Evolutionary conservation across 2,329 filamentous ascomycete genomes (phyloP).

Genomic region (Paracamarosporium sp.): DNA sequence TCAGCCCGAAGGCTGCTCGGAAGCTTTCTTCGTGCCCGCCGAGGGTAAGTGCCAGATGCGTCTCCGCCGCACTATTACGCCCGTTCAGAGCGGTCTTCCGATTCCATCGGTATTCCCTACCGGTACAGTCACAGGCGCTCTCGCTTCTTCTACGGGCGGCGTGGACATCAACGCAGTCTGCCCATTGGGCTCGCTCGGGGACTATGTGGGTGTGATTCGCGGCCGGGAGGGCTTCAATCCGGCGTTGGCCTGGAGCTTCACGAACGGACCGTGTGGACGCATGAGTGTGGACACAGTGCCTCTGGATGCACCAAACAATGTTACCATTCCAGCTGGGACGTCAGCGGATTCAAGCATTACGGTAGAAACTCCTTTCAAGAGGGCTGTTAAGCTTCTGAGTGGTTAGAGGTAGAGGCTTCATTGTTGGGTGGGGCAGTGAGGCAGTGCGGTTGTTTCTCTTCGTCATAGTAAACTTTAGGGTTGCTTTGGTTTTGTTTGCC

Average conservation of each 20-base stretch:
- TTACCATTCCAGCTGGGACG: background rate
- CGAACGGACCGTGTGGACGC: slow-evolving; percentile 32
- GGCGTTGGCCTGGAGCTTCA: slow-evolving; percentile 22
- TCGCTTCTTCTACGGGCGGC: slow-evolving; percentile 8
- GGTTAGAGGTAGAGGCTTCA: background rate
- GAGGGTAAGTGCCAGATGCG: slow-evolving; percentile 28
- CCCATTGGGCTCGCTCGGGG: slow-evolving; percentile 17
- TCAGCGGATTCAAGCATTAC: background rate
- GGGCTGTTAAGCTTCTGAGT: background rate
- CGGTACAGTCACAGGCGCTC: slow-evolving; percentile 6
- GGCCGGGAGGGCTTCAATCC: slow-evolving; percentile 22
- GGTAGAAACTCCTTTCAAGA: background rate
- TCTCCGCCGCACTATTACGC: slow-evolving; percentile 20
- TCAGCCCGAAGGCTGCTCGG: slow-evolving; percentile 28
- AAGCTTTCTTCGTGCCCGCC: slow-evolving; percentile 29
- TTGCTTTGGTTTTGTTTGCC: slow-evolving; percentile 9
- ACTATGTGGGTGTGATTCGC: slow-evolving; percentile 27
- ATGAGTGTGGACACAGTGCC: slow-evolving; percentile 21
- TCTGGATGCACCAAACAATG: background rate
- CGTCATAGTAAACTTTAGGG: background rate
- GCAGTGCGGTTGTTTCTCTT: background rate
- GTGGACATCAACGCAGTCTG: slow-evolving; percentile 10
- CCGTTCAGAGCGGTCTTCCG: slow-evolving; percentile 5
- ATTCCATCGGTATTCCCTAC: background rate
- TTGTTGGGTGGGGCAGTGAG: background rate